Conservation (phyloP, 495 filamentous ascomycete species). For the Cercophora samala region DNA sequence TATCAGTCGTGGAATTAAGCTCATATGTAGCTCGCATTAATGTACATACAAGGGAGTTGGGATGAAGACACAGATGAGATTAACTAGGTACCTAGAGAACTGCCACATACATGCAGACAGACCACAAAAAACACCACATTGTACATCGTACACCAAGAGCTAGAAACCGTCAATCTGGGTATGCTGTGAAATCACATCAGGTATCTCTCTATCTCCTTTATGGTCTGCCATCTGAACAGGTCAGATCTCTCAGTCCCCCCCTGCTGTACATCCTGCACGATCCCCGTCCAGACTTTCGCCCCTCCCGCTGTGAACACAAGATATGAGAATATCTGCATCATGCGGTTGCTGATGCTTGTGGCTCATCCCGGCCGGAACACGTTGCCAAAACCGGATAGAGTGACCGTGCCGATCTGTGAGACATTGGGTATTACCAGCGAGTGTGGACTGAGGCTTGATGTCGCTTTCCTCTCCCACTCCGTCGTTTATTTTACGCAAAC, state of each 20-base stretch:
- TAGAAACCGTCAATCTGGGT: neutral
- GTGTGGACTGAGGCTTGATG: slow-evolving; percentile 14
- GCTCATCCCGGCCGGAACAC: neutral
- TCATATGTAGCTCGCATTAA: no score
- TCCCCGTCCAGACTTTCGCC: neutral
- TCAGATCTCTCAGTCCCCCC: no score
- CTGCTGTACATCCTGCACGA: neutral
- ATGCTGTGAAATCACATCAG: slow-evolving; percentile 4
- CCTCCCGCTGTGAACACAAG: neutral
- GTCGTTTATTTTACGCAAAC: slow-evolving; percentile 27
- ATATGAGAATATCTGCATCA: neutral
- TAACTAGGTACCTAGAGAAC: neutral
- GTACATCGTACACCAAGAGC: neutral
- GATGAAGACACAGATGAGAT: neutral
- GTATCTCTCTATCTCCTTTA: slow-evolving; percentile 3
- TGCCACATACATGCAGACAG: neutral
- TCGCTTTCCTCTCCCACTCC: slow-evolving; percentile 19
- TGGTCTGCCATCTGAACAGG: neutral
- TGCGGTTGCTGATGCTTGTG: neutral
- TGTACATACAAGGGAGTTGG: no score
- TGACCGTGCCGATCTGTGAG: neutral
- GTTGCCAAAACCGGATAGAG: neutral
- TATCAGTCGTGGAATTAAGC: no score
- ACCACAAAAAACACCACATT: no score
- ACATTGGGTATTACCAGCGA: slow-evolving; percentile 2